Base-by-base conservation (phyloP, 768 basidiomycete genomes). In the Xerocomus brunneocitrinus region DNA sequence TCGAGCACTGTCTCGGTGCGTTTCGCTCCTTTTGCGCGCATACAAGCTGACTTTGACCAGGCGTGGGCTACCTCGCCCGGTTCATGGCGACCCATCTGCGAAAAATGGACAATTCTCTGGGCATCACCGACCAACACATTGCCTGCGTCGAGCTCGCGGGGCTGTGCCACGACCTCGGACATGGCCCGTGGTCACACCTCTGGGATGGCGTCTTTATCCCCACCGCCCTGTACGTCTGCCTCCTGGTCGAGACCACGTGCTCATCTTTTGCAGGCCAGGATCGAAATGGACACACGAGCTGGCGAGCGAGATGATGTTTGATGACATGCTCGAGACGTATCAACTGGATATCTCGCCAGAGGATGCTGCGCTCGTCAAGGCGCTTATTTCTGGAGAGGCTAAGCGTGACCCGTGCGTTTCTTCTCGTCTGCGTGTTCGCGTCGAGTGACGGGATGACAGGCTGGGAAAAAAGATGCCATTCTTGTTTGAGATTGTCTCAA, bases 101-200 rank as follows among this genome's bases (percentile, higher is more conserved):
- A 53, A 62, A 71, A 13, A 73, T 66, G 7, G 90, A 93, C 55
- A 81, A 80, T 0, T 72, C 79, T 9, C 76, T 92, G 1, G 71
- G 69, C 0, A 89, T 92, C 53, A 84, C 82, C 0, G 76, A 84
- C 41, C 77, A 88, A 19, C 89, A 93, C 54, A 74, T 91, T 30
- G 75, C 76, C 47, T 92, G 91, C 54, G 84, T 92, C 16, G 84
- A 87, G 53, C 73, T 92, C 24, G 90, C 90, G 0, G 91, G 89
- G 0, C 73, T 91, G 3, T 91, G 89, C 52, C 91, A 92, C 59
- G 90, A 92, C 66, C 79, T 92, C 4, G 90, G 89, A 0, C 90
- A 91, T 61, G 91, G 91, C 0, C 90, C 90, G 0, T 91, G 87
- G 83, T 86, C 83, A 54, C 91, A 93, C 65, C 84, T 92, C 8